phyloP scores from a whole-genome alignment of 768 basidiomycete genomes.

The Phanerodontia chrysosporium region DNA sequence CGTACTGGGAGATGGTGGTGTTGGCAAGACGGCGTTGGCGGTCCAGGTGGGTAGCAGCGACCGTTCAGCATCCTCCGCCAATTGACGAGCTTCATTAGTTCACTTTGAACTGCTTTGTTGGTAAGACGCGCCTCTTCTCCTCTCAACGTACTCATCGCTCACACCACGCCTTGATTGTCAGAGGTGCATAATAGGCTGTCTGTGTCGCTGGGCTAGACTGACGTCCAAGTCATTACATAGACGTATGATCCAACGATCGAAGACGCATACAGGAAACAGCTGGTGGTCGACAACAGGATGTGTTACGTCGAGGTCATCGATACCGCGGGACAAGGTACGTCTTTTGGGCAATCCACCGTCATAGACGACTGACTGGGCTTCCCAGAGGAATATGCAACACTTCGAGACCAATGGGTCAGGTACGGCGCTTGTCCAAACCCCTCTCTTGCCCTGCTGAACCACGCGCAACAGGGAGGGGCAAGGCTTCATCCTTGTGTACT shows the following conservation, averaged over 20 bases:
- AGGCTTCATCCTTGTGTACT: slow-evolving; percentile 97
- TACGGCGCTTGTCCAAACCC: slow-evolving; percentile 36
- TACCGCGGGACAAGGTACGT: slow-evolving; percentile 92
- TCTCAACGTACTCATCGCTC: neutral
- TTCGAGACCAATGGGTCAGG: slow-evolving; percentile 98
- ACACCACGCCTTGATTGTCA: neutral
- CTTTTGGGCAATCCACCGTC: neutral
- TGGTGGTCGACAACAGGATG: slow-evolving; percentile 92
- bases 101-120: slow-evolving; percentile 93
- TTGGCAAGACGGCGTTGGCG: slow-evolving; percentile 94
- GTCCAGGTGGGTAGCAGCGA: slow-evolving; percentile 67
- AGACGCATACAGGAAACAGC: slow-evolving; percentile 93
- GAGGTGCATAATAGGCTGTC: neutral
- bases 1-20: slow-evolving; percentile 94
- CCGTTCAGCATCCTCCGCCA: neutral
- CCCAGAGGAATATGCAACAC: slow-evolving; percentile 92
- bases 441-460: slow-evolving; percentile 9
- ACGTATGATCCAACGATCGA: slow-evolving; percentile 99
- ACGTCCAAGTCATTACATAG: slow-evolving; percentile 33
- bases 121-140: slow-evolving; percentile 40
- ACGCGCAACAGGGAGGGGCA: slow-evolving; percentile 73
- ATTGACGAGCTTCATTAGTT: slow-evolving; percentile 49
- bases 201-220: neutral
- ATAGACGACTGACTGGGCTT: slow-evolving; percentile 16
- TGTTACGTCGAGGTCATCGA: slow-evolving; percentile 97